Evolutionary conservation across 2,329 filamentous ascomycete genomes (phyloP).

Genomic region (Beauveria medogensis): DNA sequence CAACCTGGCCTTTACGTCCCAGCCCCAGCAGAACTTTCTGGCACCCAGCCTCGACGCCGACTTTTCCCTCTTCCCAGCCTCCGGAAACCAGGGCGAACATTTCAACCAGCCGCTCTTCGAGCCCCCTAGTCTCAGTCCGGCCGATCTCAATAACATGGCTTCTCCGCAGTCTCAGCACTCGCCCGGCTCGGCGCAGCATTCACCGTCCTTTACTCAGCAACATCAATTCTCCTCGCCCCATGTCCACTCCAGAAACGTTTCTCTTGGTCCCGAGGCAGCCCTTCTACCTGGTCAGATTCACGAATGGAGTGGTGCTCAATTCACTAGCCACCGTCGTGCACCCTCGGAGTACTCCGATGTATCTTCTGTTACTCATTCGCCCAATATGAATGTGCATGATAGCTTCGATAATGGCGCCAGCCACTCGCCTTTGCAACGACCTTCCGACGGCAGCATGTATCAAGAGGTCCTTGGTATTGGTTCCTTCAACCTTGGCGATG

Average conservation of each 20-base stretch:
- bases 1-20: slow-evolving; percentile 27
- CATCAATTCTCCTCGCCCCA: slow-evolving; percentile 43
- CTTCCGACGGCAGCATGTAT: slow-evolving; percentile 65
- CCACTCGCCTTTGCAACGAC: slow-evolving; percentile 71
- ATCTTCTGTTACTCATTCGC: slow-evolving; percentile 76
- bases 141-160: slow-evolving; percentile 45
- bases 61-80: slow-evolving; percentile 55
- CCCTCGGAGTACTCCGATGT: slow-evolving; percentile 92
- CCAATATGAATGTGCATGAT: slow-evolving; percentile 70
- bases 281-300: slow-evolving; percentile 42
- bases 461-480: slow-evolving; percentile 71
- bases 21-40: slow-evolving; percentile 38
- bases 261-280: slow-evolving; percentile 49
- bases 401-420: slow-evolving; percentile 66
- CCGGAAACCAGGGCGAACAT: slow-evolving; percentile 44
- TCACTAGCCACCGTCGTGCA: slow-evolving; percentile 73
- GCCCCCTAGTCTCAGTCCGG: slow-evolving; percentile 33
- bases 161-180: slow-evolving; percentile 48
- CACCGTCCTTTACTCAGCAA: slow-evolving; percentile 48
- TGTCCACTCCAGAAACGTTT: slow-evolving; percentile 47
- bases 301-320: slow-evolving; percentile 52
- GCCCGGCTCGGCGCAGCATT: slow-evolving; percentile 45
- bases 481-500: slow-evolving; percentile 74
- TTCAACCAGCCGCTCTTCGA: slow-evolving; percentile 56
- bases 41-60: slow-evolving; percentile 47